Evolutionary conservation across 2,329 filamentous ascomycete genomes (phyloP).

Genomic region (Penicillium polonicum): DNA sequence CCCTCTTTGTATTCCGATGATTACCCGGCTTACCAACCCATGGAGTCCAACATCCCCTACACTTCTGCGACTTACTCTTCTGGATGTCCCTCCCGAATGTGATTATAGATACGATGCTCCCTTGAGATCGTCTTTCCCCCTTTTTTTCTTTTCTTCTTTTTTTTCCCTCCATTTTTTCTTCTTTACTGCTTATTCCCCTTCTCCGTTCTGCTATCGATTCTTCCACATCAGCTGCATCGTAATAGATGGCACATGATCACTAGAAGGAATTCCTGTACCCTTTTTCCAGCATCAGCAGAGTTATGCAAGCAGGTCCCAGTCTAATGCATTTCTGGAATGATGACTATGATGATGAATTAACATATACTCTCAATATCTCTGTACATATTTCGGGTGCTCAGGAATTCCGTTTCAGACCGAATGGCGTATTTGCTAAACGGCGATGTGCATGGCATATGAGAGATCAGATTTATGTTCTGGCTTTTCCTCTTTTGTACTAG

Average conservation of each 20-base stretch:
- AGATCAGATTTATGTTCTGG: slow-evolving; percentile 18
- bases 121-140: not conserved
- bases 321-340: slow-evolving; percentile 1
- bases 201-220: not conserved
- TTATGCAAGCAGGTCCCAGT: not conserved
- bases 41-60: slow-evolving; percentile 23
- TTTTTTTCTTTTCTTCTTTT: slow-evolving; percentile 1
- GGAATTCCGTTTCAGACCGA: slow-evolving; percentile 15
- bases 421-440: slow-evolving; percentile 2
- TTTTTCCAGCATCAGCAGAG: not conserved
- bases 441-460: slow-evolving; percentile 25
- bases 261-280: not conserved
- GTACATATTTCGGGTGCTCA: slow-evolving; percentile 16
- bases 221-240: slow-evolving; percentile 2
- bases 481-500: slow-evolving; percentile 9
- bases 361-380: not conserved
- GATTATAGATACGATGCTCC: slow-evolving; percentile 7
- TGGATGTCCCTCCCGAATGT: slow-evolving; percentile 22
- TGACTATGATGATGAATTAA: not conserved
- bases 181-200: slow-evolving; percentile 3
- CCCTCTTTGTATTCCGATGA: slow-evolving; percentile 24
- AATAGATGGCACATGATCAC: slow-evolving; percentile 14
- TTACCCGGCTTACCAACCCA: slow-evolving; percentile 18
- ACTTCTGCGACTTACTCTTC: slow-evolving; percentile 17
- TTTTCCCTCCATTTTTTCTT: not conserved